phyloP scores from a whole-genome alignment of 2,329 filamentous ascomycete genomes.

The Xylariomycetidae sp. region DNA sequence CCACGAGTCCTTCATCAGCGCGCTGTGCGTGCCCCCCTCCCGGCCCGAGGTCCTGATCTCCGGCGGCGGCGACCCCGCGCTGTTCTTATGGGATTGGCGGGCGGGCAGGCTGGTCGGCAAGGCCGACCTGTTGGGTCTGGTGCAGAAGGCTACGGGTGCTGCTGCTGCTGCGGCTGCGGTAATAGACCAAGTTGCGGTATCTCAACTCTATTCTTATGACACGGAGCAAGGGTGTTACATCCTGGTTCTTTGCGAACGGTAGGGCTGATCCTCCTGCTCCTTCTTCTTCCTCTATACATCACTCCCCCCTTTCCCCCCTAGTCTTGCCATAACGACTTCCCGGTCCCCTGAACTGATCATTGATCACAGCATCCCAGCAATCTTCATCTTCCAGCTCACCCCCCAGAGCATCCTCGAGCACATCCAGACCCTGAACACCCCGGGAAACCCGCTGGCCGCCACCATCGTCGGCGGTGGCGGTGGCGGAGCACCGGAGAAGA shows the following conservation, averaged over 20 bases:
- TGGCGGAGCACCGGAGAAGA: too few relatives aligned
- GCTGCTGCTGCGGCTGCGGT: constrained; percentile 14
- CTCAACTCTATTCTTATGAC: constrained; percentile 32
- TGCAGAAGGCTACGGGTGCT: constrained; percentile 31
- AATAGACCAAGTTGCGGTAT: constrained; percentile 42
- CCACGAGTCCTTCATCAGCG: constrained; percentile 79
- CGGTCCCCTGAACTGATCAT: too few relatives aligned
- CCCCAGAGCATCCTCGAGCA: constrained; percentile 42
- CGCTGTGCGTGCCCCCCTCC: constrained; percentile 59
- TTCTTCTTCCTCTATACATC: constrained; percentile 7
- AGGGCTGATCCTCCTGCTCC: constrained; percentile 26
- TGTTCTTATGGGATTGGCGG: constrained; percentile 82
- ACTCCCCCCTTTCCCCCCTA: neutral
- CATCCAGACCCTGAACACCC: constrained; percentile 47
- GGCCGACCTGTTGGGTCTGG: constrained; percentile 44
- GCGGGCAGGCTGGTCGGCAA: constrained; percentile 48
- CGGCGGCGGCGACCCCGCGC: constrained; percentile 75
- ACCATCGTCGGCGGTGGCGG: too few relatives aligned
- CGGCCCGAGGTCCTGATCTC: constrained; percentile 67
- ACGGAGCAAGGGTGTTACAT: constrained; percentile 25
- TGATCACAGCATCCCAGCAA: constrained; percentile 46
- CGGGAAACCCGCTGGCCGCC: constrained; percentile 62
- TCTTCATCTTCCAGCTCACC: constrained; percentile 61
- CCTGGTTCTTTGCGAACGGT: constrained; percentile 41
- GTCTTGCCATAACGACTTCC: too few relatives aligned